Evolutionary conservation across 306 rosid species (phyloP).

Genomic region (Rosa multiflora): DNA sequence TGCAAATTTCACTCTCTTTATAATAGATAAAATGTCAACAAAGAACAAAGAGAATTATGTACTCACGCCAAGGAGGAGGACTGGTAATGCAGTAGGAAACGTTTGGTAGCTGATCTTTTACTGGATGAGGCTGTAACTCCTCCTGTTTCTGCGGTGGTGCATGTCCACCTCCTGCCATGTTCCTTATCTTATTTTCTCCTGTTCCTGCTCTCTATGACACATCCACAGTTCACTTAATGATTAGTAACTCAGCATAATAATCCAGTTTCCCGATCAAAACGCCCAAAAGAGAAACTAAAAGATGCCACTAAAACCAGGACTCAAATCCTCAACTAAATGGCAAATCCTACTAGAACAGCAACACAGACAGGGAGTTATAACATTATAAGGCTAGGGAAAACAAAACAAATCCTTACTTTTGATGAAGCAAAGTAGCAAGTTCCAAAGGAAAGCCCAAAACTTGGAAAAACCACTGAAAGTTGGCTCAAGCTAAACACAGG

Average conservation of each 20-base stretch:
- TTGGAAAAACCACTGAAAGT: conserved; percentile 26
- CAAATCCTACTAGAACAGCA: neutral
- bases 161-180: conserved; percentile 63
- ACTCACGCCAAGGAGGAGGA: conserved; percentile 99
- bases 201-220: conserved; percentile 19
- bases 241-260: neutral
- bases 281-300: neutral
- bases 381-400: conserved; percentile 1
- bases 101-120: conserved; percentile 79
- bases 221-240: neutral
- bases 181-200: conserved; percentile 10
- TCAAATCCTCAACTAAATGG: conserved; percentile 8
- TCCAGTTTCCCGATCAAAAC: conserved; percentile 11
- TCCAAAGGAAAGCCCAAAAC: conserved; percentile 5
- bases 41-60: conserved; percentile 6
- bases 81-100: conserved; percentile 90
- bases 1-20: neutral
- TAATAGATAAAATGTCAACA: conserved; percentile 8
- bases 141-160: conserved; percentile 91
- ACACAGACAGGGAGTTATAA: neutral
- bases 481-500: conserved; percentile 17
- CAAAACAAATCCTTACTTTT: conserved; percentile 6
- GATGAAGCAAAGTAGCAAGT: conserved; percentile 5
- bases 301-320: conserved; percentile 20
- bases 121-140: conserved; percentile 88